Evolutionary conservation across 331 rosid species (phyloP).

Genomic region (Prunus yedoensis): DNA sequence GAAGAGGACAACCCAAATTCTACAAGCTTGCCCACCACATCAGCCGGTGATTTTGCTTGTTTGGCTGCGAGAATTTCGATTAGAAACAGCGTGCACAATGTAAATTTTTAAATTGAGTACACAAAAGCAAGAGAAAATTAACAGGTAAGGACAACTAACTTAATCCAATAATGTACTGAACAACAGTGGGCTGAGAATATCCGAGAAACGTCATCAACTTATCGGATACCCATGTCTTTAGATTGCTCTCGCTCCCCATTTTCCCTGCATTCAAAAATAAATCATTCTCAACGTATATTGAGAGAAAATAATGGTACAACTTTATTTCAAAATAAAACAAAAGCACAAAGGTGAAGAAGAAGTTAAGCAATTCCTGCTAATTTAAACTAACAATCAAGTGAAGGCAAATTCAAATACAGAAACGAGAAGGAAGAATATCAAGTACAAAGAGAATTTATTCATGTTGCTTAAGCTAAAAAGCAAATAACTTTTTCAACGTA

Average conservation of each 20-base stretch:
- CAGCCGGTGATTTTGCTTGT: conserved; percentile 73
- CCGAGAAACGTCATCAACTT: conserved; percentile 68
- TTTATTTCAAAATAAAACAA: no score
- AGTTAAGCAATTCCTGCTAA: no score
- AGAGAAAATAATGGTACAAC: neutral
- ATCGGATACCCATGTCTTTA: conserved; percentile 87
- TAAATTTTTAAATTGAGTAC: neutral
- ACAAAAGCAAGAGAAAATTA: neutral
- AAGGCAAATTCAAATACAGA: no score
- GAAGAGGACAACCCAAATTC: conserved; percentile 60
- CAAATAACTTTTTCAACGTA: neutral
- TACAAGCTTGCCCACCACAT: conserved; percentile 55
- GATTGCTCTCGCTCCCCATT: conserved; percentile 64
- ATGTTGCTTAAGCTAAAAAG: neutral
- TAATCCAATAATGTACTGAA: conserved; percentile 78
- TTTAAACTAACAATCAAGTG: no score
- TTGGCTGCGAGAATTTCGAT: conserved; percentile 54
- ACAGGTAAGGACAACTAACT: conserved; percentile 40
- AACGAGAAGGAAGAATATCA: no score
- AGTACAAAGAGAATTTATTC: no score
- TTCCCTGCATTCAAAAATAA: conserved; percentile 1
- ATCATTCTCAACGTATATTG: neutral
- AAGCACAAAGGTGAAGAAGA: no score
- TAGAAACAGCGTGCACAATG: neutral
- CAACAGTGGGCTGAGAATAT: conserved; percentile 72